These are phyloP conservation scores for Linum usitatissimum DNA, from an alignment of 345 rosid genomes.

Conservation along the genomic window DNA sequence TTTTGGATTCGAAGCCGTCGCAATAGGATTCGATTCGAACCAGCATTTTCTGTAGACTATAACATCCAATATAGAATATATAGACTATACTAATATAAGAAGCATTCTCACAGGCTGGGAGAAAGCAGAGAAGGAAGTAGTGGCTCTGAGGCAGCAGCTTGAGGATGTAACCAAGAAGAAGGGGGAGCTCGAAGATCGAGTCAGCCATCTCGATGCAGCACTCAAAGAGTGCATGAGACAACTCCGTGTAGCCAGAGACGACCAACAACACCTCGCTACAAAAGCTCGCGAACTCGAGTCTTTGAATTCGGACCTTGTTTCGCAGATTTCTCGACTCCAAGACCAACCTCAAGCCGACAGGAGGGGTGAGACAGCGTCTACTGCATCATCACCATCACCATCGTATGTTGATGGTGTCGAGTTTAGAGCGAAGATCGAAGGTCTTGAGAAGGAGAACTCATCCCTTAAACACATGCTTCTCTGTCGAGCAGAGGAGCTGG, in stretches of 20 bases:
- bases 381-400: background rate
- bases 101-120: conserved; percentile 60
- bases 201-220: conserved; percentile 80
- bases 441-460: conserved; percentile 52
- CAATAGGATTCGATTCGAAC: too few relatives aligned
- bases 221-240: conserved; percentile 91
- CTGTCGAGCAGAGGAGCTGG: conserved; percentile 46
- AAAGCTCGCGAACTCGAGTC: conserved; percentile 56
- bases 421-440: conserved; percentile 38
- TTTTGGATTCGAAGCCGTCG: too few relatives aligned
- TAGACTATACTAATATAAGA: too few relatives aligned
- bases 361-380: conserved; percentile 22
- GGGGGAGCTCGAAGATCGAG: conserved; percentile 55
- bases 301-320: conserved; percentile 40
- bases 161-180: conserved; percentile 44
- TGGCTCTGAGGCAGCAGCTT: conserved; percentile 54
- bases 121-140: conserved; percentile 83
- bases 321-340: conserved; percentile 35
- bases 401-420: conserved; percentile 17
- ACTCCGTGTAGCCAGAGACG: conserved; percentile 80
- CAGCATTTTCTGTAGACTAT: too few relatives aligned
- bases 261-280: conserved; percentile 48
- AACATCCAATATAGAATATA: too few relatives aligned
- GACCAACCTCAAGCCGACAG: conserved; percentile 24
- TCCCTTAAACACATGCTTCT: conserved; percentile 40